Evolutionary conservation across 2,329 filamentous ascomycete genomes (phyloP).

Genomic region (Paracoccidioides brasiliensis): DNA sequence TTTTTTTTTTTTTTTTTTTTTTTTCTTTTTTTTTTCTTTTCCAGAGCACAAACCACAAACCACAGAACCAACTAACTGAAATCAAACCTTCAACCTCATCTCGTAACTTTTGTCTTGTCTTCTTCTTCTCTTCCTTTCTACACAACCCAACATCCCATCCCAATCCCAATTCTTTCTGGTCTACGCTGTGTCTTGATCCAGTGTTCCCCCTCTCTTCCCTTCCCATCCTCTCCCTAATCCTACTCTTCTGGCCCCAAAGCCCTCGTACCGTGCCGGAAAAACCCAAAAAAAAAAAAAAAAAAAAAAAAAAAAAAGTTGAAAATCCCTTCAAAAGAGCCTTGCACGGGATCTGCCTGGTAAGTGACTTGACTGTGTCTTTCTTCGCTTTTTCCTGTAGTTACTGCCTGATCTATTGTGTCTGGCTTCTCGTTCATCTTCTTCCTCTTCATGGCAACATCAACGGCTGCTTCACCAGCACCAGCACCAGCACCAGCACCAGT

Average conservation of each 20-base stretch:
- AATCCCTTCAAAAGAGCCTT: conserved; percentile 1
- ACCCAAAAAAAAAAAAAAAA: conserved; percentile 1
- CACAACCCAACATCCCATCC: not conserved
- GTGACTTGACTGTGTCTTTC: not conserved
- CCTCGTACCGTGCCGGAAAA: conserved; percentile 14
- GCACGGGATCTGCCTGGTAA: conserved; percentile 10
- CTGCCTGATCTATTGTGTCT: too few relatives aligned
- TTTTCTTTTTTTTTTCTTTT: not conserved
- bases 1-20: not conserved
- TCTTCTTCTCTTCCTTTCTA: not conserved
- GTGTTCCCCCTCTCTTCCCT: conserved; percentile 11
- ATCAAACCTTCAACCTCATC: not conserved
- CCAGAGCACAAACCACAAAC: not conserved
- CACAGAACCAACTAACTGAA: too few relatives aligned
- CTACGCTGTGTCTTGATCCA: conserved; percentile 2
- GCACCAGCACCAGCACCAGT: not conserved
- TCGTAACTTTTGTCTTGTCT: not conserved
- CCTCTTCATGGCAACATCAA: not conserved
- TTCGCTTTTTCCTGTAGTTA: too few relatives aligned
- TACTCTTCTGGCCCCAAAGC: conserved; percentile 14
- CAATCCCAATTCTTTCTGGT: not conserved
- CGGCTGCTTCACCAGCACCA: not conserved
- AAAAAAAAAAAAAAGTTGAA: conserved; percentile 6
- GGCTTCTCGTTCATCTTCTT: not conserved
- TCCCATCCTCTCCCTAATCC: conserved; percentile 14